Evolutionary conservation across 2,329 filamentous ascomycete genomes (phyloP), one percentile per base, ranked within the genome.

Genomic region (Arthroderma sp.): DNA sequence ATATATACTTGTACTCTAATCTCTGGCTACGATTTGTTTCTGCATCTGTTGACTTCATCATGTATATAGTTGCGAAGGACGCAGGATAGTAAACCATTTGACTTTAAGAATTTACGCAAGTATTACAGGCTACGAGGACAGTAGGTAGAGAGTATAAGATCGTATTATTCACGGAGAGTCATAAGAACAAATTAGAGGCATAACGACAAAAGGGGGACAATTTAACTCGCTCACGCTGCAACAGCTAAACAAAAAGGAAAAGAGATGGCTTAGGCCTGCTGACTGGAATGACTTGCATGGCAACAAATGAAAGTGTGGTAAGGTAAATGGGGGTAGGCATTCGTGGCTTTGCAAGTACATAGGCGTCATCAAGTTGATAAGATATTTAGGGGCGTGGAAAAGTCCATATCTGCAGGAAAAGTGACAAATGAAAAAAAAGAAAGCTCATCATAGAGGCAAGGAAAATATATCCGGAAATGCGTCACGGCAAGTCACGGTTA

Each of bases 301-400:
- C 44, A 51, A 51, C 44, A 51, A 68, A 68, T 56, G 55, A 59
- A 28, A 61, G 56, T 69, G 78, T 62, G 70, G 70, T 38, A 74
- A 76, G 61, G 66, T 74, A 61, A 73, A 38, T 68, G 8, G 59
- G 61, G 9, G 51, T n/a, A n/a, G n/a, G 23, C 1, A 47, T 65
- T 21, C 25, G 25, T 17, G 17, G 44, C 44, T 51, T 8, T 31
- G 44, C 44, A 51, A 51, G 44, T 51, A 11, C 44, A 51, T 15
- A 31, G 25, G 25, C 13, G 41, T 44, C 41, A 44, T 44, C 41
- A 44, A 44, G 19, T 28, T 51, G 44, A 33, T 31, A 44, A 37
- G 21, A 25, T 44, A 28, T 44, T 25, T 19, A 25, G 41, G 4
- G 21, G 41, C 8, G 7, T 25, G 41, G 6, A 44, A 44, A 44